These are phyloP conservation scores for Neocatenulostroma microsporum DNA, from an alignment of 2,329 filamentous ascomycete genomes.

Conservation along the genomic window DNA sequence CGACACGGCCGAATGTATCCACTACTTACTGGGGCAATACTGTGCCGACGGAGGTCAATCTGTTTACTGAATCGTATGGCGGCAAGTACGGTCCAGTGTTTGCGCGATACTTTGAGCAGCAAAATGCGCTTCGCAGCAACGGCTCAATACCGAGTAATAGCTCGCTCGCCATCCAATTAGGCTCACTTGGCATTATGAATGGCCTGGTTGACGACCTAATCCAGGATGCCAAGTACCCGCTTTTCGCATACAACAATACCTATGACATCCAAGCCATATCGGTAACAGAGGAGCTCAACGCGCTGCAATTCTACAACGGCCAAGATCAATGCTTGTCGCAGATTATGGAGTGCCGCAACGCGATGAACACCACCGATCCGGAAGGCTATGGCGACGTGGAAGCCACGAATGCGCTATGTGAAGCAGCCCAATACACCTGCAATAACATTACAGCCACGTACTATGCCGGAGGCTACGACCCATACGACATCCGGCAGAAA, in stretches of 20 bases:
- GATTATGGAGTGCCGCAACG: conserved; percentile 29
- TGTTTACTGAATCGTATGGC: conserved; percentile 50
- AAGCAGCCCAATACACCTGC: conserved; percentile 16
- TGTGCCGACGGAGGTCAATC: conserved; percentile 40
- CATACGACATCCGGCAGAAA: conserved; percentile 51
- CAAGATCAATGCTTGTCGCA: conserved; percentile 25
- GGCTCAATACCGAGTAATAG: conserved; percentile 43
- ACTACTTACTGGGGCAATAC: conserved; percentile 25
- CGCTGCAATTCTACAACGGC: conserved; percentile 39
- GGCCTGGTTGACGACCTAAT: conserved; percentile 59
- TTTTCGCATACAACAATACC: conserved; percentile 56
- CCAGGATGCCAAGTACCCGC: conserved; percentile 51
- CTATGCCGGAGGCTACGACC: conserved; percentile 23
- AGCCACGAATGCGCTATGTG: conserved; percentile 26
- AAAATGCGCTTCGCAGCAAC: conserved; percentile 52
- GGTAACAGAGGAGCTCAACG: conserved; percentile 42
- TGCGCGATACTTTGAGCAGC: conserved; percentile 49
- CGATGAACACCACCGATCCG: conserved; percentile 26
- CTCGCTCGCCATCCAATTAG: conserved; percentile 53
- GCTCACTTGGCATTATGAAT: conserved; percentile 62
- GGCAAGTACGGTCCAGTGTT: conserved; percentile 63
- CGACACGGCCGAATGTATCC: conserved; percentile 33
- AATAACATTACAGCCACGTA: conserved; percentile 19
- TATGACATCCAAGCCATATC: conserved; percentile 56
- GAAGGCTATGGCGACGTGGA: conserved; percentile 27